Base-by-base conservation (phyloP, 768 basidiomycete genomes). In the Russula virescens region DNA sequence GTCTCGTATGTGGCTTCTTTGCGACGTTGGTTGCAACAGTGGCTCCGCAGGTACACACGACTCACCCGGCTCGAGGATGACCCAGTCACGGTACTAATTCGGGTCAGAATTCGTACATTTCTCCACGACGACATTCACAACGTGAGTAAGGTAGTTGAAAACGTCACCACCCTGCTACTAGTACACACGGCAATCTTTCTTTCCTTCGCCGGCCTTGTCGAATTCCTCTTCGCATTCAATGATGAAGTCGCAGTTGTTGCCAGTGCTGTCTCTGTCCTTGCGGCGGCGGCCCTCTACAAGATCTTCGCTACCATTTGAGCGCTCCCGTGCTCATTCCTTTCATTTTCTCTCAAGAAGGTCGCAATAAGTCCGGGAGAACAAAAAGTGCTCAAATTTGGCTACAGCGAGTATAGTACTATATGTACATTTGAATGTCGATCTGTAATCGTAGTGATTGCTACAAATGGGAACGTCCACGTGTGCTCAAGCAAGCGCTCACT, bases 11-110 rank as follows among this genome's bases (percentile, higher is more conserved):
- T 9, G 60, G 52, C 8, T 52, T 61, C 25, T n/a, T 8, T 16
- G 60, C 60, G 5, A 54, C 52, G 3, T 34, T 61, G 19, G 52
- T n/a, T 61, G 18, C 60, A 61, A 26, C 38, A 52, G 19, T 62
- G 61, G 61, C 18, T 47, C 9, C 56, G 56, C 61, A 23, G 56
- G 31, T 62, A 62, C 43, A 8, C 35, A 5, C 48, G 55, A 1
- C 61, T 62, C 34, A 34, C 60, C 23, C 53, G 40, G 18, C 28
- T 13, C 5, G 2, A 31, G 2, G 34, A 34, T 5, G n/a, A 47
- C 13, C 60, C 60, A n/a, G 14, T n/a, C n/a, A n/a, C n/a, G n/a
- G n/a, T n/a, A n/a, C n/a, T 45, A 1, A 9, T 23, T 28, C 60
- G 47, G 1, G 60, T 54, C 34, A 54, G 60, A 10, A 26, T 61